Conservation (phyloP, 257 asterid species). For the Schizonepeta tenuifolia region DNA sequence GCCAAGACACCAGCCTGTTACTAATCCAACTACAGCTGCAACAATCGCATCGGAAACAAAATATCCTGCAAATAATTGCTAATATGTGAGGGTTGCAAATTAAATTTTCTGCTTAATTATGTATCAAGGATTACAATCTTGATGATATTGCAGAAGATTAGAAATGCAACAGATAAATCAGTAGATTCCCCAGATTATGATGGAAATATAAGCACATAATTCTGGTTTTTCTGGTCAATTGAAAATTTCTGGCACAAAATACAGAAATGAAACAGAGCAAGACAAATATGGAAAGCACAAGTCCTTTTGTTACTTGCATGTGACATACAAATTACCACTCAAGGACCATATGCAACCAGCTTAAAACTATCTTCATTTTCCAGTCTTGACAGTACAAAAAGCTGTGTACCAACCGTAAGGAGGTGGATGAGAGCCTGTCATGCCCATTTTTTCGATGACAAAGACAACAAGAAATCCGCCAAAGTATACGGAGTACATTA, state of each 20-base stretch:
- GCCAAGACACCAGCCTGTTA: constrained; percentile 91
- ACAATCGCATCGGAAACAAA: constrained; percentile 83
- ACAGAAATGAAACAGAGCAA: constrained; percentile 10
- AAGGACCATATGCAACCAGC: background rate
- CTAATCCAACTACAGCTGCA: constrained; percentile 79
- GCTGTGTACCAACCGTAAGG: constrained; percentile 75
- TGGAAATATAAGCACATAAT: constrained; percentile 25
- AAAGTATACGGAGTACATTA: constrained; percentile 74
- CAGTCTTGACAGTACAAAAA: constrained; percentile 18
- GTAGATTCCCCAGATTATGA: background rate
- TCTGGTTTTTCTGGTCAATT: background rate
- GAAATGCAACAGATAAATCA: background rate
- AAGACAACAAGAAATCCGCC: constrained; percentile 87
- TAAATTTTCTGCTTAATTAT: constrained; percentile 14
- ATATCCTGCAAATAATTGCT: constrained; percentile 63
- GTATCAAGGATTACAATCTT: constrained; percentile 17
- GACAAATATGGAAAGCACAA: background rate
- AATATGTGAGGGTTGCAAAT: constrained; percentile 24
- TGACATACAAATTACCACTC: constrained; percentile 5
- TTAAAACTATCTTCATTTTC: constrained; percentile 22
- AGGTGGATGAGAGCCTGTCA: constrained; percentile 90
- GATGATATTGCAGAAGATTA: constrained; percentile 22
- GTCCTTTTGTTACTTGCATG: background rate
- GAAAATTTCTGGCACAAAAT: background rate
- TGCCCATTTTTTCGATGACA: constrained; percentile 98